Conservation (phyloP, 352 stramenopile species). For the Pythium phragmiticola region DNA sequence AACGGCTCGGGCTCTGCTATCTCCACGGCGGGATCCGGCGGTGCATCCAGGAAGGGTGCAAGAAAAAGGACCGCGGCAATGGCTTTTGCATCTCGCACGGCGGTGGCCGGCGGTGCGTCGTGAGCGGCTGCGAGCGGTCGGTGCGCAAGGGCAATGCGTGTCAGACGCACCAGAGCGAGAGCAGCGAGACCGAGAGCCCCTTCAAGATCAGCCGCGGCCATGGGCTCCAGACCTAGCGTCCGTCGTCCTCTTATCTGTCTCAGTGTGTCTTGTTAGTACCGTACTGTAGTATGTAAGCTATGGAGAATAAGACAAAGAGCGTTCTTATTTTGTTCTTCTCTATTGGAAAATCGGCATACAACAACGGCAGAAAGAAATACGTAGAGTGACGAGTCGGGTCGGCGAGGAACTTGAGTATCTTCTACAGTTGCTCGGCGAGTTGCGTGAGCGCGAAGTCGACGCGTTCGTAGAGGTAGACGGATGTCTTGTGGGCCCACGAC, state of each 20-base stretch:
- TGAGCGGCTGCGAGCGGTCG: conserved; percentile 52
- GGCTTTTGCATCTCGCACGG: conserved; percentile 82
- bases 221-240: neutral
- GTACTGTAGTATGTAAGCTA: neutral
- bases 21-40: conserved; percentile 74
- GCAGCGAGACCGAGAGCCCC: conserved; percentile 27
- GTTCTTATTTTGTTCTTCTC: neutral
- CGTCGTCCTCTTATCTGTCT: neutral
- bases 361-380: neutral
- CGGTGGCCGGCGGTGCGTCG: conserved; percentile 66
- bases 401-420: too few relatives aligned
- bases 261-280: neutral
- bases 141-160: conserved; percentile 79
- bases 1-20: conserved; percentile 78
- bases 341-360: conserved; percentile 1
- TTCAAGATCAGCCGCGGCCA: conserved; percentile 49
- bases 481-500: conserved; percentile 78
- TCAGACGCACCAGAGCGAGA: conserved; percentile 51
- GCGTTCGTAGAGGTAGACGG: conserved; percentile 72
- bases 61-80: conserved; percentile 82
- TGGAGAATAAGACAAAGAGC: neutral
- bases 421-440: conserved; percentile 37
- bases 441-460: conserved; percentile 44
- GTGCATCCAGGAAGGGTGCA: conserved; percentile 69
- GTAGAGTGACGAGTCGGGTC: neutral